phyloP scores from a whole-genome alignment of 257 asterid genomes.

The Schizonepeta tenuifolia region DNA sequence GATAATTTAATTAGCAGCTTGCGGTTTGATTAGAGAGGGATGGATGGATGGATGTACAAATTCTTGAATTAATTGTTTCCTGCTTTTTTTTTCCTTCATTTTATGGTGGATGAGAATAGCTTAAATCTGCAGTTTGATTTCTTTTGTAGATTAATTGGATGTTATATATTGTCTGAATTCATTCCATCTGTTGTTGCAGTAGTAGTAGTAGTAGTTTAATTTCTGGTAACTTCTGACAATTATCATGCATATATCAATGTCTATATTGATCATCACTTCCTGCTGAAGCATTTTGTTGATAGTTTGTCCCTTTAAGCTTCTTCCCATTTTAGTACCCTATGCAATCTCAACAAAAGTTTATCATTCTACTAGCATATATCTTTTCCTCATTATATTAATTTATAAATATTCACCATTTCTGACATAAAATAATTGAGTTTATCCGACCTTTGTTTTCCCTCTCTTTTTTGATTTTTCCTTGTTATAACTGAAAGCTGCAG shows the following conservation, averaged over 20 bases:
- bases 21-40: constrained; percentile 39
- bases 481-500: constrained; percentile 13
- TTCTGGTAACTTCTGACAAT: constrained; percentile 43
- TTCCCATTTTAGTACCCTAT: constrained; percentile 24
- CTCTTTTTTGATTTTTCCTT: neutral
- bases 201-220: too few species aligned
- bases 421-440: constrained; percentile 31
- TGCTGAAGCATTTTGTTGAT: constrained; percentile 41
- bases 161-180: neutral
- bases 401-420: neutral
- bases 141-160: neutral
- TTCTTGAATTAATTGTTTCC: constrained; percentile 53
- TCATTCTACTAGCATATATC: too few species aligned
- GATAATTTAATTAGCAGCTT: constrained; percentile 14
- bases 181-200: constrained; percentile 33
- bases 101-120: constrained; percentile 23
- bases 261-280: constrained; percentile 39
- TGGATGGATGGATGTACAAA: constrained; percentile 38
- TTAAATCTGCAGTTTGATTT: neutral
- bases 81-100: constrained; percentile 23
- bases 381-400: too few species aligned
- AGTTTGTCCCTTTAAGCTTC: constrained; percentile 28
- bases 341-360: neutral
- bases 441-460: neutral
- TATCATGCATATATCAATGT: too few species aligned